These are phyloP conservation scores for Fusarium foetens DNA, from an alignment of 2,329 filamentous ascomycete genomes.

Conservation along the genomic window DNA sequence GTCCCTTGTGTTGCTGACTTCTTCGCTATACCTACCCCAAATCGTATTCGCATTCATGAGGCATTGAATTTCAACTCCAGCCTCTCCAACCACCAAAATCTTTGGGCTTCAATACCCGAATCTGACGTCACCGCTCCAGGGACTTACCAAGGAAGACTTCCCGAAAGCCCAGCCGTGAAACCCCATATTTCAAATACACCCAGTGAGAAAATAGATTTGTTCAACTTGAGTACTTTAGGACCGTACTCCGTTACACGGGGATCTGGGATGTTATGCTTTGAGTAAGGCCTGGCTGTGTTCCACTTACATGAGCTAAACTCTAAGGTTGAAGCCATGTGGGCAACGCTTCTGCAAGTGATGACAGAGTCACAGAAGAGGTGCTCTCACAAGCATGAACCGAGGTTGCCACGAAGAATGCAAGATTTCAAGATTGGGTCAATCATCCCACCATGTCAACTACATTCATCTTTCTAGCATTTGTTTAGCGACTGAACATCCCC, in stretches of 20 bases:
- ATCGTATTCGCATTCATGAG: background rate
- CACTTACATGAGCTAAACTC: too few relatives aligned
- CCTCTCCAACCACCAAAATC: slow-evolving; percentile 3
- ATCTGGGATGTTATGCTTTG: background rate
- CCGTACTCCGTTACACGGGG: background rate
- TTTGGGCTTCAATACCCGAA: slow-evolving; percentile 12
- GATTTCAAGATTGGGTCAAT: background rate
- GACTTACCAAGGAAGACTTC: slow-evolving; percentile 12
- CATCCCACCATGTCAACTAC: background rate
- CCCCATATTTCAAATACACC: slow-evolving; percentile 1
- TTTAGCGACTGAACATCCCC: background rate
- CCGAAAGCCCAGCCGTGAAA: slow-evolving; percentile 13
- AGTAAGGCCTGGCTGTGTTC: background rate
- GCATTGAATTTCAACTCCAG: background rate
- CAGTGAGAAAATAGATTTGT: background rate
- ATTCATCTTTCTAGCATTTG: background rate
- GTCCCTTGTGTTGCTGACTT: background rate
- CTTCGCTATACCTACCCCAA: background rate
- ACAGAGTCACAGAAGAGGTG: too few relatives aligned
- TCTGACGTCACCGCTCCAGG: slow-evolving; percentile 29
- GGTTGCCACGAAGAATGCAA: background rate
- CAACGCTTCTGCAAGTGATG: background rate
- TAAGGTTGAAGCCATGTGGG: background rate
- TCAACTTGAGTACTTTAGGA: background rate
- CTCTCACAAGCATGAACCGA: background rate